Conservation (phyloP, 495 filamentous ascomycete species). For the Schizothecium vesticola region DNA sequence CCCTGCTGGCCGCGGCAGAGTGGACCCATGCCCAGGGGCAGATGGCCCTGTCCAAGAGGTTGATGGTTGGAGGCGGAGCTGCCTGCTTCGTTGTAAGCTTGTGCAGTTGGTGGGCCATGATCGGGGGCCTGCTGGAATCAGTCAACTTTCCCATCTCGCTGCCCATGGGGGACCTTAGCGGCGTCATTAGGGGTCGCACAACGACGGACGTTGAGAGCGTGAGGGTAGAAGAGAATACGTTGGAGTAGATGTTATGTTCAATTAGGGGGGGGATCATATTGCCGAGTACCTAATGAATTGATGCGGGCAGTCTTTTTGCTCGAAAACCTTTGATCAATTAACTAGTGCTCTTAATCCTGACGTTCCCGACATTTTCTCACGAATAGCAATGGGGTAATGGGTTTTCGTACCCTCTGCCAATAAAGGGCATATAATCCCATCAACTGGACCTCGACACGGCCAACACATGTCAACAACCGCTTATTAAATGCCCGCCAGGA, state of each 20-base stretch:
- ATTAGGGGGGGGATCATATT: neutral
- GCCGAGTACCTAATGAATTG: neutral
- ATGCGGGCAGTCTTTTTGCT: no score
- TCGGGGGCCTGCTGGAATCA: constrained; percentile 9
- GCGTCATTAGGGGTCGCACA: neutral
- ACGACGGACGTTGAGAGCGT: neutral
- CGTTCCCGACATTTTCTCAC: no score
- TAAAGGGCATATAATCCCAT: no score
- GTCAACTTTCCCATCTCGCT: constrained; percentile 11
- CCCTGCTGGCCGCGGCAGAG: constrained; percentile 13
- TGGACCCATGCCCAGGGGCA: constrained; percentile 11
- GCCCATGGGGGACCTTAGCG: constrained; percentile 11
- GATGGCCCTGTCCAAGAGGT: constrained; percentile 5
- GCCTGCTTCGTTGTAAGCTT: constrained; percentile 14
- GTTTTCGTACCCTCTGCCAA: no score
- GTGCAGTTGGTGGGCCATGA: constrained; percentile 15
- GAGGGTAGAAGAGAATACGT: neutral
- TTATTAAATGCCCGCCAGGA: no score
- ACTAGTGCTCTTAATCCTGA: no score
- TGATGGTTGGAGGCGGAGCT: constrained; percentile 10
- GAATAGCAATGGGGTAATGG: no score
- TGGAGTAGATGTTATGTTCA: neutral
- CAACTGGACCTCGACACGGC: no score
- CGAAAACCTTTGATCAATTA: no score
- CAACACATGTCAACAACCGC: no score